Percentiles rank a stretch among this genome's conserved stretches.
phyloP scores from a whole-genome alignment of 1,284 basidiomycete species.

The Leccinum angustisporum region DNA sequence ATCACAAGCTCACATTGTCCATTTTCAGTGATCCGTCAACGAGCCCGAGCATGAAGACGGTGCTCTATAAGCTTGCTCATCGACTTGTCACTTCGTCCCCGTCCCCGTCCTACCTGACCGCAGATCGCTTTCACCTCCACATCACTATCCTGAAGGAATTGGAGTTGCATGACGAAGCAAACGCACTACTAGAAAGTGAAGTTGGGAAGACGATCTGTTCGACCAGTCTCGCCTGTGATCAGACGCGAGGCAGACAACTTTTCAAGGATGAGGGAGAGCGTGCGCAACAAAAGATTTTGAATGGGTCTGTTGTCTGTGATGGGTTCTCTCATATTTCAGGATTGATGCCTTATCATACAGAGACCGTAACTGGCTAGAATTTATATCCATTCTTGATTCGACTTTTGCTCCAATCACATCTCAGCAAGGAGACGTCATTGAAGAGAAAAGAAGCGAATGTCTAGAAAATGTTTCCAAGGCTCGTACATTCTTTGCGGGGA shows the following conservation, averaged over 20 bases:
- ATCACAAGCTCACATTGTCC: slow-evolving; percentile 14
- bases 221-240: slow-evolving; percentile 70
- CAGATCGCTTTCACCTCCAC: slow-evolving; percentile 71
- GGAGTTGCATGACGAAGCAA: slow-evolving; percentile 65
- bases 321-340: slow-evolving; percentile 23
- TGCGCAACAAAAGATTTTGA: slow-evolving; percentile 55
- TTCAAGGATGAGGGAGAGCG: slow-evolving; percentile 57
- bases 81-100: slow-evolving; percentile 61
- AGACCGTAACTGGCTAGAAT: slow-evolving; percentile 85
- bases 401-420: slow-evolving; percentile 48
- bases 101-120: slow-evolving; percentile 57
- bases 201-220: slow-evolving; percentile 48
- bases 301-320: slow-evolving; percentile 43
- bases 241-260: slow-evolving; percentile 54
- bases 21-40: slow-evolving; percentile 57
- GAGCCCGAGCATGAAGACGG: slow-evolving; percentile 55
- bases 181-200: slow-evolving; percentile 55
- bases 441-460: slow-evolving; percentile 35
- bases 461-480: slow-evolving; percentile 43
- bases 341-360: slow-evolving; percentile 38
- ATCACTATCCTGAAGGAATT: slow-evolving; percentile 54
- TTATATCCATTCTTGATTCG: slow-evolving; percentile 68
- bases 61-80: slow-evolving; percentile 73
- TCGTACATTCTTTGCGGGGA: slow-evolving; percentile 51
- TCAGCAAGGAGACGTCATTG: background rate